phyloP scores from a whole-genome alignment of 2,329 filamentous ascomycete genomes.

The Podosphaera fusca region DNA sequence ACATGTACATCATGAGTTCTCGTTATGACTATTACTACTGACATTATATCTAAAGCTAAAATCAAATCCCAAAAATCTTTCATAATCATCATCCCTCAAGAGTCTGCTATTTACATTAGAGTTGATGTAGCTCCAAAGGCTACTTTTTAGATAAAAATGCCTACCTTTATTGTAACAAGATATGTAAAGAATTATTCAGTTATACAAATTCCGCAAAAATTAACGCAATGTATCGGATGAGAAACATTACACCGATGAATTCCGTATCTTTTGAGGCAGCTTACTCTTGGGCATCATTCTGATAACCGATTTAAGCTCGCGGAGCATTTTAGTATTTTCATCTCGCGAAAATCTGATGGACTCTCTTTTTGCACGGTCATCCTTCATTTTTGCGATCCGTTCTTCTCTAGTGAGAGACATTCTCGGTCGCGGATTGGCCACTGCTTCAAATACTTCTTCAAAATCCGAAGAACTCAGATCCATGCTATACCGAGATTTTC shows the following conservation, averaged over 20 bases:
- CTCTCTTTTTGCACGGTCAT: constrained; percentile 58
- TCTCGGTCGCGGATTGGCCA: constrained; percentile 50
- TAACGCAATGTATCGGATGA: constrained; percentile 5
- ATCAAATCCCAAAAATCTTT: too few relatives aligned
- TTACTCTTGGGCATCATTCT: constrained; percentile 24
- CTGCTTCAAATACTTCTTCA: constrained; percentile 75
- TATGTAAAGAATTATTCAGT: neutral
- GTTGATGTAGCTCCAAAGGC: too few relatives aligned
- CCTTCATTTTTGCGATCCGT: constrained; percentile 65
- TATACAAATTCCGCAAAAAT: too few relatives aligned
- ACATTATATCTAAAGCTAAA: too few relatives aligned
- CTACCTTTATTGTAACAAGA: neutral
- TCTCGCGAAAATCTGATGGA: constrained; percentile 51
- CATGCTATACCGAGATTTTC: constrained; percentile 24
- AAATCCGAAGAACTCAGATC: constrained; percentile 34
- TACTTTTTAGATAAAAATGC: too few relatives aligned
- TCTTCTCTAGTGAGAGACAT: constrained; percentile 63
- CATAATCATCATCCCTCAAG: too few relatives aligned
- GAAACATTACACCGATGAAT: constrained; percentile 17
- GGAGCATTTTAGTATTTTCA: constrained; percentile 70
- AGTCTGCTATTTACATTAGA: too few relatives aligned
- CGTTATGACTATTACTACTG: too few relatives aligned
- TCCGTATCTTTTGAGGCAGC: constrained; percentile 10
- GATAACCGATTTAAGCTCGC: constrained; percentile 81
- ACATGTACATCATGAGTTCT: too few relatives aligned